Conservation (phyloP, 1,139 yeast species). For the Blastobotrys malaysiensis region DNA sequence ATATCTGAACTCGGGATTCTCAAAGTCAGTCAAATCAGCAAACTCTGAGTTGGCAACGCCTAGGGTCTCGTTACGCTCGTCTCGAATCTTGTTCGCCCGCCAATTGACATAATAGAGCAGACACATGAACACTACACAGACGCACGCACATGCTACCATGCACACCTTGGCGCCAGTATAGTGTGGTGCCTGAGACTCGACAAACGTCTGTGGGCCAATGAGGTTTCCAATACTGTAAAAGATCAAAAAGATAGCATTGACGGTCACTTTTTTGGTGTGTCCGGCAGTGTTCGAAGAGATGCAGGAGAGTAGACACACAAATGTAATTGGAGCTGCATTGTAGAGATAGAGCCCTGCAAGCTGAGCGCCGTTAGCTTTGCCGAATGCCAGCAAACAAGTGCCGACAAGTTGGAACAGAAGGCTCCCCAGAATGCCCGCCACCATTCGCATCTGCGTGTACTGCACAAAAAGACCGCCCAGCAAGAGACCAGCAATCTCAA, state of each 20-base stretch:
- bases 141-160: slow-evolving; percentile 33
- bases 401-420: slow-evolving; percentile 33
- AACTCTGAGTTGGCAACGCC: slow-evolving; percentile 40
- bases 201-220: slow-evolving; percentile 55
- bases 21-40: slow-evolving; percentile 57
- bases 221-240: slow-evolving; percentile 58
- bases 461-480: slow-evolving; percentile 24
- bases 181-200: slow-evolving; percentile 45
- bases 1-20: slow-evolving; percentile 58
- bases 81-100: slow-evolving; percentile 33
- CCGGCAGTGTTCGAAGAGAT: slow-evolving; percentile 56
- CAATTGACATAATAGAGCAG: slow-evolving; percentile 29
- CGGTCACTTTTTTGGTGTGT: slow-evolving; percentile 51
- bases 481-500: slow-evolving; percentile 31
- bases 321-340: slow-evolving; percentile 38
- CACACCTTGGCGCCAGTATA: slow-evolving; percentile 43
- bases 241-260: slow-evolving; percentile 42
- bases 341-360: slow-evolving; percentile 39
- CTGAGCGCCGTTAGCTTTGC: slow-evolving; percentile 33
- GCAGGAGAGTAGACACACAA: slow-evolving; percentile 44
- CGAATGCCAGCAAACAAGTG: slow-evolving; percentile 43
- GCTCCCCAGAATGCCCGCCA: slow-evolving; percentile 37
- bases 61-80: slow-evolving; percentile 18
- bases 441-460: slow-evolving; percentile 33
- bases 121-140: slow-evolving; percentile 23